Evolutionary conservation across 2,329 filamentous ascomycete species (phyloP).

Genomic region (Ophiostoma triangulosporum): DNA sequence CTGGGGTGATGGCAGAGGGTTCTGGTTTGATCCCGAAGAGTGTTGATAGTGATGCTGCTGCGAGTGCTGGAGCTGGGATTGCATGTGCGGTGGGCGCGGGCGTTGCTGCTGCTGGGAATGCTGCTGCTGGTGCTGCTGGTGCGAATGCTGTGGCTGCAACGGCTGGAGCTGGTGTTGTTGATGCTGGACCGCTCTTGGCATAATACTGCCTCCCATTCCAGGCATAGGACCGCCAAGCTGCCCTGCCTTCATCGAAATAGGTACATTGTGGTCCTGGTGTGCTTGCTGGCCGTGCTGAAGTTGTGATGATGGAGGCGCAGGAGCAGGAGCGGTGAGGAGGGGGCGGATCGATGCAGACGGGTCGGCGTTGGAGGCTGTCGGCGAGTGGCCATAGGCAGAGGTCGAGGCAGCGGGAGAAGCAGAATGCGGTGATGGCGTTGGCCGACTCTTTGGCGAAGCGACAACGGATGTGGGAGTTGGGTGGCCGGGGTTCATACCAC

Average conservation of each 20-base stretch:
- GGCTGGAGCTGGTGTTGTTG: conserved; percentile 14
- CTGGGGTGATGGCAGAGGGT: conserved; percentile 15
- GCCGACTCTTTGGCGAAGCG: conserved; percentile 56
- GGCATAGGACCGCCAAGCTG: conserved; percentile 15
- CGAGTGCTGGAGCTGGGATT: conserved; percentile 18
- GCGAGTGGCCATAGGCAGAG: conserved; percentile 27
- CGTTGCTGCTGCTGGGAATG: conserved; percentile 7
- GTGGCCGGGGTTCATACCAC: conserved; percentile 16
- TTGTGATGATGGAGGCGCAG: conserved; percentile 6
- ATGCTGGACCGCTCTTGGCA: conserved; percentile 13
- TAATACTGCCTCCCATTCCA: conserved; percentile 10
- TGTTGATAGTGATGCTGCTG: conserved; percentile 26
- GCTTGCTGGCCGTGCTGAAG: conserved; percentile 12
- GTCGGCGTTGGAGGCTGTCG: conserved; percentile 32
- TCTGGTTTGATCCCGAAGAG: conserved; percentile 16
- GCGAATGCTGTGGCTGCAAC: conserved; percentile 22
- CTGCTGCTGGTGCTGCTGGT: conserved; percentile 13
- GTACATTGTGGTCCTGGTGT: conserved; percentile 6
- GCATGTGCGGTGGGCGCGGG: conserved; percentile 4
- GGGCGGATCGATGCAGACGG: conserved; percentile 28
- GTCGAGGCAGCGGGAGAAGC: conserved; percentile 40
- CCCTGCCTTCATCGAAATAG: conserved; percentile 24
- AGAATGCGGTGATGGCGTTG: conserved; percentile 68
- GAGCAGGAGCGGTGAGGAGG: conserved; percentile 18
- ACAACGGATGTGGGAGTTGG: conserved; percentile 36